Evolutionary conservation across 352 stramenopile species (phyloP).

Genomic region (Blastocystis sp.): DNA sequence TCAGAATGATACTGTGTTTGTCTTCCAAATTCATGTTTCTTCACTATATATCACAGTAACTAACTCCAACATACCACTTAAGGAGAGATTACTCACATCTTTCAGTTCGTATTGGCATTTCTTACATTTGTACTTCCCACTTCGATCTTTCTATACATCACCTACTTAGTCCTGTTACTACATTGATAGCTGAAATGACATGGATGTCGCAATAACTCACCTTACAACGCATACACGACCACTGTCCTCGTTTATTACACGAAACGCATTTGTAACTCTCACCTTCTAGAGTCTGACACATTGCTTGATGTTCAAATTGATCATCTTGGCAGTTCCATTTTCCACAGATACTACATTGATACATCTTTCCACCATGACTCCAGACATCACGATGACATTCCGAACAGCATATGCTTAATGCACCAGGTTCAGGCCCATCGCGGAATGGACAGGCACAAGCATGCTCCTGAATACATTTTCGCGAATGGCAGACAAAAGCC

Average conservation of each 20-base stretch:
- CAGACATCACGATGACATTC: conserved; percentile 66
- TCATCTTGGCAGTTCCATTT: conserved; percentile 66
- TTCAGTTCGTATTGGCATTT: conserved; percentile 63
- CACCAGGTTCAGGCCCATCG: background rate
- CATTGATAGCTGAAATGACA: conserved; percentile 41
- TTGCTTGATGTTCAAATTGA: conserved; percentile 67
- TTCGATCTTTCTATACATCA: conserved; percentile 46
- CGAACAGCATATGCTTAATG: conserved; percentile 42
- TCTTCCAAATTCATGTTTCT: conserved; percentile 62
- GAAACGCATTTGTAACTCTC: conserved; percentile 63
- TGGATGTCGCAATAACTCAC: conserved; percentile 63
- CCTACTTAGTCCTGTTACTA: background rate
- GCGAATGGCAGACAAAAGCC: conserved; percentile 61
- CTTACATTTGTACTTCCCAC: conserved; percentile 49
- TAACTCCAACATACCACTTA: conserved; percentile 4
- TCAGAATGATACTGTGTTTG: conserved; percentile 40
- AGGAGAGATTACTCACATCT: conserved; percentile 43
- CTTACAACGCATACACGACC: conserved; percentile 67
- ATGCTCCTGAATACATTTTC: conserved; percentile 65
- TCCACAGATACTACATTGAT: conserved; percentile 59
- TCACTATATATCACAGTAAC: background rate
- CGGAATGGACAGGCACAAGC: conserved; percentile 58
- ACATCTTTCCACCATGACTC: conserved; percentile 64
- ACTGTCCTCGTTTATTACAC: conserved; percentile 64
- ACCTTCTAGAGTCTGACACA: conserved; percentile 63